Conservation (phyloP, 2,329 filamentous ascomycete genomes). For the Fusarium sp. region DNA sequence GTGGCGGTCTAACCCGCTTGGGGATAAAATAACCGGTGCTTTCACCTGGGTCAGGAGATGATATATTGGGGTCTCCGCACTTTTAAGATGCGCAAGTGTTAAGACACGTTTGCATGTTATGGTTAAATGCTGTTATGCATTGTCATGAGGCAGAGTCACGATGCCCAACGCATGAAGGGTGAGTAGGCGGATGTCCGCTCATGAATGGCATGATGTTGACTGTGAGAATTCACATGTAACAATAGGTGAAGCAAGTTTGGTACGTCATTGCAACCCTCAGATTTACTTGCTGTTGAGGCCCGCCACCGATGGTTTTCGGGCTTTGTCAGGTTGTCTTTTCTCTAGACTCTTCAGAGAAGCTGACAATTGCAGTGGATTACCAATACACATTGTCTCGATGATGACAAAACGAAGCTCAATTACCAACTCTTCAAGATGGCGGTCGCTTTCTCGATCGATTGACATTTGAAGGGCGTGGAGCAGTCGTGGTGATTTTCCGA, state of each 20-base stretch:
- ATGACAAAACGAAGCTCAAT: neutral
- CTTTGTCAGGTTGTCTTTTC: neutral
- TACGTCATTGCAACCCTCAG: neutral
- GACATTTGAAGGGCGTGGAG: neutral
- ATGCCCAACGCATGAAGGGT: neutral
- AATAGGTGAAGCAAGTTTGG: neutral
- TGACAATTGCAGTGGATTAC: neutral
- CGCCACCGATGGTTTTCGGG: neutral
- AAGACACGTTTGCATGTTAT: neutral
- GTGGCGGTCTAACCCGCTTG: neutral
- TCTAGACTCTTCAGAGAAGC: neutral
- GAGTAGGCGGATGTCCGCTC: neutral
- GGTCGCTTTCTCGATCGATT: neutral
- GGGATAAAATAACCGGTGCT: neutral
- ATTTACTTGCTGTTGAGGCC: neutral
- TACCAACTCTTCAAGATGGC: neutral
- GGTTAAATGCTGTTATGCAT: neutral
- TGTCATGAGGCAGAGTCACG: neutral
- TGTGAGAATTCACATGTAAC: neutral
- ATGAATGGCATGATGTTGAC: neutral
- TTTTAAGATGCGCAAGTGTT: neutral
- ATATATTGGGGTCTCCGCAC: constrained; percentile 1
- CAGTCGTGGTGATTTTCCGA: neutral
- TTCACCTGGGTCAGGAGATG: neutral
- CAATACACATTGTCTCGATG: neutral